Evolutionary conservation across 306 rosid genomes (phyloP).

Genomic region (Cucumis cinereus): DNA sequence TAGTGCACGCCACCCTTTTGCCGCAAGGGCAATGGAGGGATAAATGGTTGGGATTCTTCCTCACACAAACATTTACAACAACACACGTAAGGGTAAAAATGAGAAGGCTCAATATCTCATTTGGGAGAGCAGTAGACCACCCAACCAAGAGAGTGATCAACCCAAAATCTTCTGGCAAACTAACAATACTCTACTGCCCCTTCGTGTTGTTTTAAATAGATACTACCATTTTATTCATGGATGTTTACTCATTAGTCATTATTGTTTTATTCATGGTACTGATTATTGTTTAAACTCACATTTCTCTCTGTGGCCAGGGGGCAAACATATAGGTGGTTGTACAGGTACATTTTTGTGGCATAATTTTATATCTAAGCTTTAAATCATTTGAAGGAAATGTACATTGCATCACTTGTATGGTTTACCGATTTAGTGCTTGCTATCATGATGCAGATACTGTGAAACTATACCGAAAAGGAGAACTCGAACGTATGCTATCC

Average conservation of each 20-base stretch:
- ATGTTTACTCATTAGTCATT: background rate
- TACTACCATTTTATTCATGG: background rate
- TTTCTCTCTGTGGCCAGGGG: slow-evolving; percentile 48
- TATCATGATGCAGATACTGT: slow-evolving; percentile 57
- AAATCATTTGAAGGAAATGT: background rate
- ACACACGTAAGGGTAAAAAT: background rate
- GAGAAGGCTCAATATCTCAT: no score
- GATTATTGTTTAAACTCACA: background rate
- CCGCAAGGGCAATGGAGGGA: background rate
- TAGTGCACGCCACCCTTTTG: background rate
- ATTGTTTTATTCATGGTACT: background rate
- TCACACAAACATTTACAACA: background rate
- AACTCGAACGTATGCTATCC: slow-evolving; percentile 63
- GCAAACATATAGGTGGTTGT: slow-evolving; percentile 91
- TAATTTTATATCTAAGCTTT: background rate
- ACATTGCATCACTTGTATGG: background rate
- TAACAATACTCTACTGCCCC: background rate
- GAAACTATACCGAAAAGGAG: slow-evolving; percentile 75
- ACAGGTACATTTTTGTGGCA: slow-evolving; percentile 38
- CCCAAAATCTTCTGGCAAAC: no score
- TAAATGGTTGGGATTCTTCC: background rate
- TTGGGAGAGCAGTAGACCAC: no score
- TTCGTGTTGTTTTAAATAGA: background rate
- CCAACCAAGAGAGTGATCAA: no score
- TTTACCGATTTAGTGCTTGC: background rate